Evolutionary conservation across 768 basidiomycete species (phyloP).

Genomic region (Pleurotus giganteus): DNA sequence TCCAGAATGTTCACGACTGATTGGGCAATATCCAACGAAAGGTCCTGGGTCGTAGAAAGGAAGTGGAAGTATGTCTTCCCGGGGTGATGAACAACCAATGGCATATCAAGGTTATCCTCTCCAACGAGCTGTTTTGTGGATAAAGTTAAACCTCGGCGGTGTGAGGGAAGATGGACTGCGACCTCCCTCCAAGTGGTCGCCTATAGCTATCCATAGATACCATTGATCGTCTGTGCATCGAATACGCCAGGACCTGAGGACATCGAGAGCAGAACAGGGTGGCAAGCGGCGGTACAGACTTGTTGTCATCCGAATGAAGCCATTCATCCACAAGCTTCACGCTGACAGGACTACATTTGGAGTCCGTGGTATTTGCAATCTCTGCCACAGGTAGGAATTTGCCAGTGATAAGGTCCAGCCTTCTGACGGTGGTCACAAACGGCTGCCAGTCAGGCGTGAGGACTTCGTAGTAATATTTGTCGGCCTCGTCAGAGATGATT

Average conservation of each 20-base stretch:
- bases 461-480: constrained; percentile 8
- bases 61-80: background rate
- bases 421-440: background rate
- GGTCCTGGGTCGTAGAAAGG: background rate
- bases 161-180: background rate
- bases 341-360: background rate
- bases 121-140: background rate
- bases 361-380: background rate
- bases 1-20: constrained; percentile 2
- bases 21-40: background rate
- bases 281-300: background rate
- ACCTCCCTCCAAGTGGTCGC: constrained; percentile 1
- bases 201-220: constrained; percentile 2
- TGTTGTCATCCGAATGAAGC: background rate
- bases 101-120: background rate
- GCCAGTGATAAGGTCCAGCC: background rate
- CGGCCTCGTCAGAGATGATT: background rate
- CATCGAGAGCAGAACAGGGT: background rate
- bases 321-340: background rate
- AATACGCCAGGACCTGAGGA: constrained; percentile 1
- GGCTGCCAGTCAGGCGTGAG: constrained; percentile 3
- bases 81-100: constrained; percentile 2
- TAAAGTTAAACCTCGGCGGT: background rate
- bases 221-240: background rate
- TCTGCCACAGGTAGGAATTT: background rate